Base-by-base conservation (phyloP, 2,329 filamentous ascomycete genomes). In the Pseudocercospora eumusae region DNA sequence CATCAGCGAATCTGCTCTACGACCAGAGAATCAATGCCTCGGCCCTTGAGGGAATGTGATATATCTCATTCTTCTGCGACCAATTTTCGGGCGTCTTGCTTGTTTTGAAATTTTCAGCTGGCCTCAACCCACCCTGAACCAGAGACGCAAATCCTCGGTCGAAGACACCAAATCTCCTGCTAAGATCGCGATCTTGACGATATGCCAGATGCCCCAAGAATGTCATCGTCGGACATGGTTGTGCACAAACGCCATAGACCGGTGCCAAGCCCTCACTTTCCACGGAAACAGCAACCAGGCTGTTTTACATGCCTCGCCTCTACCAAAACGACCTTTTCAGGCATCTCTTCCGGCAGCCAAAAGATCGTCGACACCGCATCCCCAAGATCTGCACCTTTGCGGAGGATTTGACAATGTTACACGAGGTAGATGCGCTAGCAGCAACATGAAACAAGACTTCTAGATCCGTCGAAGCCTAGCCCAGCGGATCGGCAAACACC, bases 231-330 rank as follows among this genome's bases (percentile, higher is more conserved):
- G n/a, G 44, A 47, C 21, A 21, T 45, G 42, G 42, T 47, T 15
- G 44, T 47, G 21, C 42, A 21, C n/a, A 45, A 13, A 21, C 44
- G 44, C 44, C 44, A 13, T 5, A 25, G 9, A 25, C 10, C 9
- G n/a, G 2, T 31, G 47, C 47, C 47, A 52, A 31, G 47, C 11
- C 6, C 10, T 52, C 7, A 6, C 23, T 18, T 25, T 25, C 13
- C 20, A 47, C 44, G 23, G n/a, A 28, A 28, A n/a, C 13, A n/a
- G 45, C 21, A 50, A 23, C 8, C 2, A 50, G 45, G 18, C 18
- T 50, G 45, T 50, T 50, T 50, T 15, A 50, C 21, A 23, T 27
- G 23, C 45, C 45, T 50, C 45, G 45, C 45, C 21, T 49, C n/a
- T 10, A 25, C 1, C 45, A 25, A 10, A 21, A n/a, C 3, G 8